Conservation (phyloP, 305 asterid species). For the Plantago lanceolata region DNA sequence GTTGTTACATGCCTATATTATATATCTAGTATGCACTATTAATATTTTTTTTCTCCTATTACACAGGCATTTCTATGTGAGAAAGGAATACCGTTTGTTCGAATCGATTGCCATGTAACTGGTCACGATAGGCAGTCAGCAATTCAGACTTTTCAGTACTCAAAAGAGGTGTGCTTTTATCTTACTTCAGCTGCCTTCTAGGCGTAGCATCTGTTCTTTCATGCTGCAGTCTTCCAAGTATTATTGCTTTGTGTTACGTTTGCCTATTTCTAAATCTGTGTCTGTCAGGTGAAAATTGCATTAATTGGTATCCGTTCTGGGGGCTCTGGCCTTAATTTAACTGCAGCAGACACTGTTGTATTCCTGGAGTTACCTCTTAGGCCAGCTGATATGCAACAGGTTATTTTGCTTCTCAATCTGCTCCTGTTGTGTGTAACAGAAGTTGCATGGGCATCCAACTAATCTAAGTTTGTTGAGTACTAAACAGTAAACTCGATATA, state of each 20-base stretch:
- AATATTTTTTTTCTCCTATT: conserved; percentile 21
- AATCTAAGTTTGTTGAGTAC: conserved; percentile 1
- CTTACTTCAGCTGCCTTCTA: conserved; percentile 17
- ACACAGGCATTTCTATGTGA: conserved; percentile 68
- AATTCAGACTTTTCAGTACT: conserved; percentile 69
- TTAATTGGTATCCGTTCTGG: conserved; percentile 92
- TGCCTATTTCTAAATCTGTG: not conserved
- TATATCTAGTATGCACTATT: conserved; percentile 11
- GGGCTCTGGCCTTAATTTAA: conserved; percentile 82
- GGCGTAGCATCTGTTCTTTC: no score
- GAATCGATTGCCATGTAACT: conserved; percentile 64
- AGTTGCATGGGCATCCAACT: conserved; percentile 16
- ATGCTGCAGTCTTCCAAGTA: not conserved
- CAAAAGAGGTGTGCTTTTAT: conserved; percentile 51
- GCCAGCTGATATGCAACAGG: conserved; percentile 83
- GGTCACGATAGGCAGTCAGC: conserved; percentile 67
- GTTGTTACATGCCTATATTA: conserved; percentile 14
- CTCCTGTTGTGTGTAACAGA: conserved; percentile 19
- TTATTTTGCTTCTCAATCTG: conserved; percentile 26
- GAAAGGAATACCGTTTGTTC: conserved; percentile 66
- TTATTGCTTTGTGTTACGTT: not conserved
- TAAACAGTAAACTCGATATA: not conserved
- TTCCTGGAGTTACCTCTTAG: conserved; percentile 79
- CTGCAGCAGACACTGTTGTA: conserved; percentile 82
- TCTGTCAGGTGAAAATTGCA: conserved; percentile 75